Percentiles rank a stretch among this genome's conserved stretches.
Conservation (phyloP, 768 basidiomycete genomes). For the Hemileccinum rubropunctum region DNA sequence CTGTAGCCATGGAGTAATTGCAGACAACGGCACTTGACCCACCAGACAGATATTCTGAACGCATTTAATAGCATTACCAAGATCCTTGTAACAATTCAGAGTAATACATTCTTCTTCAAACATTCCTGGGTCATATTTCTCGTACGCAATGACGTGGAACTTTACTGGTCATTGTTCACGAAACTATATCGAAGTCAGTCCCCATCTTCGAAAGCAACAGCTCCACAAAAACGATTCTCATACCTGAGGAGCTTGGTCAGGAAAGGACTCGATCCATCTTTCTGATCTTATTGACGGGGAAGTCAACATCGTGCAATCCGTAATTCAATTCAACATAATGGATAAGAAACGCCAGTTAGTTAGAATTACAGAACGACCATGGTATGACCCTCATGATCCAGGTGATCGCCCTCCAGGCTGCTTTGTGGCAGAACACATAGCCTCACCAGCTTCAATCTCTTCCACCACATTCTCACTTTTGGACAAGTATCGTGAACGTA, state of each 20-base stretch:
- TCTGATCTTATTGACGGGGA: neutral
- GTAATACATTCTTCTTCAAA: constrained; percentile 15
- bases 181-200: neutral
- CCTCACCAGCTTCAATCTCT: neutral
- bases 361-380: neutral
- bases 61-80: constrained; percentile 15
- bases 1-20: neutral
- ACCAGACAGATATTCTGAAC: constrained; percentile 13
- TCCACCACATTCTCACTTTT: constrained; percentile 1
- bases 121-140: constrained; percentile 14
- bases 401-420: neutral
- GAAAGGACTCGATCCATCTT: neutral
- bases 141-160: constrained; percentile 8
- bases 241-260: constrained; percentile 17
- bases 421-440: neutral
- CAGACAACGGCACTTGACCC: constrained; percentile 6
- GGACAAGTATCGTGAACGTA: constrained; percentile 12
- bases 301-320: neutral
- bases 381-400: too few relatives aligned
- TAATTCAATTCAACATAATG: constrained; percentile 8
- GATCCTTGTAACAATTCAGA: constrained; percentile 7
- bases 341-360: neutral
- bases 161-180: neutral
- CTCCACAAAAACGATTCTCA: neutral
- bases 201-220: constrained; percentile 7